Percentiles rank a stretch among this genome's conserved stretches.
Conservation (phyloP, 305 asterid genomes). For the Petunia hybrid region DNA sequence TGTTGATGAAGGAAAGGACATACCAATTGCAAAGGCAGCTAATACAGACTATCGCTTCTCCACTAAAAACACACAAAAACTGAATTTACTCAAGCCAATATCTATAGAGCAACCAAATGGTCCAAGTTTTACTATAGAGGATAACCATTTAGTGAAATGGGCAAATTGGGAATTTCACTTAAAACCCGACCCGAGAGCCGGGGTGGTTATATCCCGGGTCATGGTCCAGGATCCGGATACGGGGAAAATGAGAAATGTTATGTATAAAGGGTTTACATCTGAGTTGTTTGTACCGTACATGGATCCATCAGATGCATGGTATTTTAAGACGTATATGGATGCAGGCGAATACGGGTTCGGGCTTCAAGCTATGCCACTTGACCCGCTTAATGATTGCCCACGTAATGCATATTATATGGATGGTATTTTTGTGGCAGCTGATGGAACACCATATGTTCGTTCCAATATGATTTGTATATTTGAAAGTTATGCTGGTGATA, state of each 20-base stretch:
- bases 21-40: slow-evolving; percentile 82
- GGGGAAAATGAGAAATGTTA: slow-evolving; percentile 66
- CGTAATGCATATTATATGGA: slow-evolving; percentile 92
- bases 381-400: slow-evolving; percentile 90
- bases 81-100: slow-evolving; percentile 66
- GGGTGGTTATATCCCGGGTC: slow-evolving; percentile 76
- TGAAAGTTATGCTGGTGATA: slow-evolving; percentile 88
- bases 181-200: slow-evolving; percentile 92
- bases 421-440: slow-evolving; percentile 79
- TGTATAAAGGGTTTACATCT: slow-evolving; percentile 85
- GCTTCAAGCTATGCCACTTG: slow-evolving; percentile 90
- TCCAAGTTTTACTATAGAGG: slow-evolving; percentile 76
- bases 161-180: slow-evolving; percentile 98
- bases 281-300: slow-evolving; percentile 93
- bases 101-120: slow-evolving; percentile 94
- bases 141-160: slow-evolving; percentile 76
- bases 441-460: slow-evolving; percentile 86
- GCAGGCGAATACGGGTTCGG: slow-evolving; percentile 99
- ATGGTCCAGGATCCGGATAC: slow-evolving; percentile 68
- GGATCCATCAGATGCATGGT: slow-evolving; percentile 97
- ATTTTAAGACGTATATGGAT: slow-evolving; percentile 96
- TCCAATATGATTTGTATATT: slow-evolving; percentile 84
- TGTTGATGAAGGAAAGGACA: slow-evolving; percentile 62
- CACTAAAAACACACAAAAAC: slow-evolving; percentile 53
- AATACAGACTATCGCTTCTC: slow-evolving; percentile 82